Conservation (phyloP, 179 eudicot species). For the Nepenthes alata region DNA sequence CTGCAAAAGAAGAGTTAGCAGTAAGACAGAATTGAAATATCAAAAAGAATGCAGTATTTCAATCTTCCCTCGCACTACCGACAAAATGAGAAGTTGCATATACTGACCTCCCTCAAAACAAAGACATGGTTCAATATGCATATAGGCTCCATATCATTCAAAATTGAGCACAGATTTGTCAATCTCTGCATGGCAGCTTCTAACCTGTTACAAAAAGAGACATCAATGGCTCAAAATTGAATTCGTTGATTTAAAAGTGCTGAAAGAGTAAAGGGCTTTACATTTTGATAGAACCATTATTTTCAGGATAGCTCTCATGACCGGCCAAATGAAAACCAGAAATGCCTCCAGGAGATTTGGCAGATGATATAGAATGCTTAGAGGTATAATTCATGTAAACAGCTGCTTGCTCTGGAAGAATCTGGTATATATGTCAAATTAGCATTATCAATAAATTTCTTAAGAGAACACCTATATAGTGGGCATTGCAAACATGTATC, state of each 20-base stretch:
- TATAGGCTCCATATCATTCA: slow-evolving; percentile 98
- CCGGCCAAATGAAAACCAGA: slow-evolving; percentile 79
- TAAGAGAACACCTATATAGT: slow-evolving; percentile 1
- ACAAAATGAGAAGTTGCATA: not conserved
- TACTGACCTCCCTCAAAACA: slow-evolving; percentile 88
- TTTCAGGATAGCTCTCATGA: slow-evolving; percentile 89
- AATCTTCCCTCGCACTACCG: not conserved
- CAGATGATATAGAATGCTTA: slow-evolving; percentile 42
- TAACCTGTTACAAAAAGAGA: slow-evolving; percentile 50
- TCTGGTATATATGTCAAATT: slow-evolving; percentile 33
- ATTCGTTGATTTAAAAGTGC: slow-evolving; percentile 3
- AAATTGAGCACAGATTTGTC: slow-evolving; percentile 93
- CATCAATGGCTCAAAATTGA: slow-evolving; percentile 1
- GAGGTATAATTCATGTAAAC: slow-evolving; percentile 65
- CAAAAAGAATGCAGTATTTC: not conserved
- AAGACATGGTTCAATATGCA: slow-evolving; percentile 95
- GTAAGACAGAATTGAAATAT: too few species aligned
- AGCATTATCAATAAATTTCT: slow-evolving; percentile 4
- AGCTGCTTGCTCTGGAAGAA: slow-evolving; percentile 98
- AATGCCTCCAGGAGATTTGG: slow-evolving; percentile 66
- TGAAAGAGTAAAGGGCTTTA: slow-evolving; percentile 21
- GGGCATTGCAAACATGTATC: slow-evolving; percentile 4
- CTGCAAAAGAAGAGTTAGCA: too few species aligned
- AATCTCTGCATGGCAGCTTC: slow-evolving; percentile 99
- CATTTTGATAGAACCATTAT: slow-evolving; percentile 77